A percentile compares a stretch with the other conserved stretches of the same genome.
These are phyloP conservation scores for Nakazawaea laoshanensis DNA, from an alignment of 805 yeast genomes.

Conservation along the genomic window DNA sequence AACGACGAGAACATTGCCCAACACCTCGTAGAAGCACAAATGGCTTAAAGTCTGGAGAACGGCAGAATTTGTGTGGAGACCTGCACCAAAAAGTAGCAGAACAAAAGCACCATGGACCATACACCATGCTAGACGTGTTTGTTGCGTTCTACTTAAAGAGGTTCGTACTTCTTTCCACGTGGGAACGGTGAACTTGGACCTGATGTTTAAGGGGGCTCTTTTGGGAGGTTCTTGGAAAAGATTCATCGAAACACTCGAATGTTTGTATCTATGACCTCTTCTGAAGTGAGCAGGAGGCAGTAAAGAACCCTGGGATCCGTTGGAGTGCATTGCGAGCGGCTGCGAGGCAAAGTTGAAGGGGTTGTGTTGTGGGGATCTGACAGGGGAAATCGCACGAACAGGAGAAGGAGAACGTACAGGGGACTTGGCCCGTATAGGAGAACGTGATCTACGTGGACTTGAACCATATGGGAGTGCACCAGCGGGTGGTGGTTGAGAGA, in stretches of 20 bases:
- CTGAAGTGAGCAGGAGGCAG: conserved; percentile 55
- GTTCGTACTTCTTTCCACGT: conserved; percentile 51
- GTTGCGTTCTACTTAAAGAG: conserved; percentile 53
- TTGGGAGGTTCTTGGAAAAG: conserved; percentile 88
- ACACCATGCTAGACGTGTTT: conserved; percentile 51
- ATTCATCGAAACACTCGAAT: conserved; percentile 93
- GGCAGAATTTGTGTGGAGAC: conserved; percentile 47
- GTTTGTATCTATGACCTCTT: conserved; percentile 92
- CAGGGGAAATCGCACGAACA: conserved; percentile 15
- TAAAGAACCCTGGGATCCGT: conserved; percentile 14
- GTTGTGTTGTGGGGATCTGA: conserved; percentile 17
- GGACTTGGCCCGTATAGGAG: conserved; percentile 18
- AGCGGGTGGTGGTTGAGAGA: conserved; percentile 8
- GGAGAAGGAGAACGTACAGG: conserved; percentile 13
- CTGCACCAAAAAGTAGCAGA: conserved; percentile 46
- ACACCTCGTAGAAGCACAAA: conserved; percentile 76
- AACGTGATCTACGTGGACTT: conserved; percentile 11
- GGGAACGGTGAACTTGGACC: conserved; percentile 68
- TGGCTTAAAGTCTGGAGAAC: conserved; percentile 77
- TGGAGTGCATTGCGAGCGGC: conserved; percentile 26
- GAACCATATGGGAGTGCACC: conserved; percentile 4
- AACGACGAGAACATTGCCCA: conserved; percentile 64
- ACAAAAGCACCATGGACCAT: conserved; percentile 47
- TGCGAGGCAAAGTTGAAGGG: conserved; percentile 67
- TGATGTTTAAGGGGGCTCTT: conserved; percentile 53